Conservation (phyloP, 1,139 yeast species). For the Yamadazyma pseudoaaseri region DNA sequence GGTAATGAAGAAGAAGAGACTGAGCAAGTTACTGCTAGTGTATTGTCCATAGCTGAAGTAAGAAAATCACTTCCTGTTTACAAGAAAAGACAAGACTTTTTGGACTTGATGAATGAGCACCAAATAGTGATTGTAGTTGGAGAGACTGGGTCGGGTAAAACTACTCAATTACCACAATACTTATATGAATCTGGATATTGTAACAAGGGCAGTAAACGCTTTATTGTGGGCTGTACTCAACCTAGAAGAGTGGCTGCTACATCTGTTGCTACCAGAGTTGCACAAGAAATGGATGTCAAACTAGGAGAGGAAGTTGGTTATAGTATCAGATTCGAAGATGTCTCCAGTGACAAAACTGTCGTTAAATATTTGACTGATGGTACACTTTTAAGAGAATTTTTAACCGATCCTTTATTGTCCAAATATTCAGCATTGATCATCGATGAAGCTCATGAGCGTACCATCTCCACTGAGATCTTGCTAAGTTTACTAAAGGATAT, state of each 20-base stretch:
- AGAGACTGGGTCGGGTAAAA: slow-evolving; percentile 97
- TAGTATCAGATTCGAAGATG: slow-evolving; percentile 82
- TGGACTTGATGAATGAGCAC: slow-evolving; percentile 60
- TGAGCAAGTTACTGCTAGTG: slow-evolving; percentile 9
- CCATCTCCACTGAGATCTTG: slow-evolving; percentile 87
- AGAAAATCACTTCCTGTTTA: slow-evolving; percentile 77
- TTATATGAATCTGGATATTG: slow-evolving; percentile 81
- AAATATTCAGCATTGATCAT: slow-evolving; percentile 82
- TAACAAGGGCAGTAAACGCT: slow-evolving; percentile 18
- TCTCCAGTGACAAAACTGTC: slow-evolving; percentile 58
- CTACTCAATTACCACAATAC: slow-evolving; percentile 92
- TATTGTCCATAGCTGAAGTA: slow-evolving; percentile 35
- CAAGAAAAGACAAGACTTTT: slow-evolving; percentile 56
- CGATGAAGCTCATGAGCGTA: slow-evolving; percentile 97
- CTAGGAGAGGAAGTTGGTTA: slow-evolving; percentile 87
- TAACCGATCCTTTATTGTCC: slow-evolving; percentile 68
- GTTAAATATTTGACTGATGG: slow-evolving; percentile 94
- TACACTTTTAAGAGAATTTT: slow-evolving; percentile 82
- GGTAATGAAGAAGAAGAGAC: slow-evolving; percentile 22
- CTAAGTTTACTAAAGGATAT: slow-evolving; percentile 80
- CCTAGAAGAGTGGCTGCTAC: slow-evolving; percentile 96
- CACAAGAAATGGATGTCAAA: slow-evolving; percentile 74
- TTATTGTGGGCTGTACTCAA: slow-evolving; percentile 84
- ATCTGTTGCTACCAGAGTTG: slow-evolving; percentile 88
- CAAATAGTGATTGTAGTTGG: slow-evolving; percentile 90